These are phyloP conservation scores for Hirsutella rhossiliensis DNA, from an alignment of 2,329 filamentous ascomycete species.

Conservation along the genomic window DNA sequence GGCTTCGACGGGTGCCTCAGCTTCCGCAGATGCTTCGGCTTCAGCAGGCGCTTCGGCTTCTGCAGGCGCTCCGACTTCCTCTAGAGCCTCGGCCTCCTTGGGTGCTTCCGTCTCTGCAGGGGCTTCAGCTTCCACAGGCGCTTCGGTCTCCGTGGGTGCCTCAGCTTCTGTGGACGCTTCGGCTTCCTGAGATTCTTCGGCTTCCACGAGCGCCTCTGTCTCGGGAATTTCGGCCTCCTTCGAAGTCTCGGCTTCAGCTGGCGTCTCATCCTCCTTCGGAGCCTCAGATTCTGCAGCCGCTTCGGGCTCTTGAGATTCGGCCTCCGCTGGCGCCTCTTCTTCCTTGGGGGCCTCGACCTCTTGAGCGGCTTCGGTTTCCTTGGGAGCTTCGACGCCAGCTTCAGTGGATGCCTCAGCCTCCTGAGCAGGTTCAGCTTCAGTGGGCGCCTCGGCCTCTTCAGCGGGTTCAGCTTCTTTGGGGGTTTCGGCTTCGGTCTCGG, in stretches of 20 bases:
- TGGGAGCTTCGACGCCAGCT: neutral
- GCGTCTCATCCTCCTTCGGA: conserved; percentile 1
- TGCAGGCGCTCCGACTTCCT: neutral
- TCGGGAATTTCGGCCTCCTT: neutral
- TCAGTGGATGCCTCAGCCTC: neutral
- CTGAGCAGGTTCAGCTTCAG: neutral
- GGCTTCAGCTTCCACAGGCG: neutral
- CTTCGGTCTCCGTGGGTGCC: neutral
- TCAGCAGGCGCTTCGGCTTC: neutral
- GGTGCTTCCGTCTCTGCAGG: neutral
- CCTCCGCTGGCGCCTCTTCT: neutral
- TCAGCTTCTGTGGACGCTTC: neutral
- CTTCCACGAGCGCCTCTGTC: neutral
- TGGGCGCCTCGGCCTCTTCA: neutral
- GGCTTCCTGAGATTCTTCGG: neutral
- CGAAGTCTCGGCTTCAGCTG: neutral
- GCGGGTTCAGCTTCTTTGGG: conserved; percentile 6
- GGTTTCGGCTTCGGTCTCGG: neutral
- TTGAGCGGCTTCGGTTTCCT: neutral
- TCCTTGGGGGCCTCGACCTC: conserved; percentile 1
- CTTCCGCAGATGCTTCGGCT: neutral
- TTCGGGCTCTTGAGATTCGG: neutral
- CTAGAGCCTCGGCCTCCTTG: neutral
- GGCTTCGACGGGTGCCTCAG: neutral
- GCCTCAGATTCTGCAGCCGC: conserved; percentile 5